Conservation (phyloP, 306 rosid genomes). For the Gynostemma pentaphyllum region DNA sequence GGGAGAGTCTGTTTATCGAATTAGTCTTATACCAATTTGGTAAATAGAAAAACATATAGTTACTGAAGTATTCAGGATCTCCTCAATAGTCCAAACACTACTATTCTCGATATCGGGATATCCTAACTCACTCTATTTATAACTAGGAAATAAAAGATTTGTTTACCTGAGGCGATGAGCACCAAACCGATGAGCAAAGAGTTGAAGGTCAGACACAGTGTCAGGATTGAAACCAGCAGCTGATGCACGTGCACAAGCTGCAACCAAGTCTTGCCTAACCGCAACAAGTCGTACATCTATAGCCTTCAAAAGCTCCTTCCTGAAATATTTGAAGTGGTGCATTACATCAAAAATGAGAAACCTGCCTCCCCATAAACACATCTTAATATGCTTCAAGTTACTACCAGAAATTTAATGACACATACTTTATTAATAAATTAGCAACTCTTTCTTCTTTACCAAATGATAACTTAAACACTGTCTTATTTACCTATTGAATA, state of each 20-base stretch:
- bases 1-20: too few relatives aligned
- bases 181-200: slow-evolving; percentile 67
- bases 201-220: slow-evolving; percentile 59
- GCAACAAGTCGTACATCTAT: slow-evolving; percentile 81
- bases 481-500: neutral
- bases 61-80: too few relatives aligned
- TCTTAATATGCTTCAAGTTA: neutral
- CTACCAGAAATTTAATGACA: neutral
- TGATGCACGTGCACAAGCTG: slow-evolving; percentile 70
- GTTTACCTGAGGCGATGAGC: slow-evolving; percentile 37
- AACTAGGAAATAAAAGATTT: neutral
- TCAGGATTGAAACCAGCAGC: slow-evolving; percentile 76
- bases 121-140: too few relatives aligned
- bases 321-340: slow-evolving; percentile 8
- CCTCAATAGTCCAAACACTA: too few relatives aligned
- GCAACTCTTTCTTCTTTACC: neutral
- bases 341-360: slow-evolving; percentile 4
- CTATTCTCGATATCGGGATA: too few relatives aligned
- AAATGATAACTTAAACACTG: neutral
- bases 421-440: neutral
- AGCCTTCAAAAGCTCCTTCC: slow-evolving; percentile 90
- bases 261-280: slow-evolving; percentile 65
- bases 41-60: too few relatives aligned
- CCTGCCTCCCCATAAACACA: neutral
- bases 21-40: too few relatives aligned